A percentile compares a stretch with the other conserved stretches of the same genome.
These are phyloP conservation scores for Citrus medica DNA, from an alignment of 345 rosid species.

Conservation along the genomic window DNA sequence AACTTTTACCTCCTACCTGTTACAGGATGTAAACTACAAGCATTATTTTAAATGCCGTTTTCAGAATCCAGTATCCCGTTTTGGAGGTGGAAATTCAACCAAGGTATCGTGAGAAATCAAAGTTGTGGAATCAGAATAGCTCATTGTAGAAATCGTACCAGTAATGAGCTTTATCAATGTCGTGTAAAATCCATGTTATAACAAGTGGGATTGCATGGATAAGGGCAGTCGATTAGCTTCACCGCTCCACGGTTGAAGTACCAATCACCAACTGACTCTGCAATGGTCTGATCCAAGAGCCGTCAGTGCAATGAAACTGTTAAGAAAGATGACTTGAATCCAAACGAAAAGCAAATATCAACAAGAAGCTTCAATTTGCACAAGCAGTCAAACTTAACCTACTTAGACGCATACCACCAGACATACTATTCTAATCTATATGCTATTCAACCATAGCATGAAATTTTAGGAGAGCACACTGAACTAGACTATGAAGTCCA, in stretches of 20 bases:
- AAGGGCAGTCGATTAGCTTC: constrained; percentile 81
- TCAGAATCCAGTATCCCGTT: neutral
- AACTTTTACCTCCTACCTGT: neutral
- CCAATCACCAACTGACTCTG: constrained; percentile 89
- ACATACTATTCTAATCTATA: neutral
- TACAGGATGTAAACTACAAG: neutral
- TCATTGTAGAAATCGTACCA: neutral
- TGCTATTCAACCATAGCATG: neutral
- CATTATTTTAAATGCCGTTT: neutral
- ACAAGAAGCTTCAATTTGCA: neutral
- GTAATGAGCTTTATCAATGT: constrained; percentile 15
- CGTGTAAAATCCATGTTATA: constrained; percentile 50
- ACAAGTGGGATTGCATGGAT: constrained; percentile 91
- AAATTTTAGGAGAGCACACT: neutral
- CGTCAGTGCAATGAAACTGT: neutral
- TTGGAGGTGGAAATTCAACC: neutral
- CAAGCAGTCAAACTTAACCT: neutral
- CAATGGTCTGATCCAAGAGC: constrained; percentile 60
- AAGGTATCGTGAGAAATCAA: neutral
- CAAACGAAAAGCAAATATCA: neutral
- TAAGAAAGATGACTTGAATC: constrained; percentile 2
- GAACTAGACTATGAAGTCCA: neutral
- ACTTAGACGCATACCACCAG: neutral
- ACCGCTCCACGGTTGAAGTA: constrained; percentile 52
- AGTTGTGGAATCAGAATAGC: neutral